Conservation (phyloP, 2,329 filamentous ascomycete genomes). For the Monilinia fructicola region DNA sequence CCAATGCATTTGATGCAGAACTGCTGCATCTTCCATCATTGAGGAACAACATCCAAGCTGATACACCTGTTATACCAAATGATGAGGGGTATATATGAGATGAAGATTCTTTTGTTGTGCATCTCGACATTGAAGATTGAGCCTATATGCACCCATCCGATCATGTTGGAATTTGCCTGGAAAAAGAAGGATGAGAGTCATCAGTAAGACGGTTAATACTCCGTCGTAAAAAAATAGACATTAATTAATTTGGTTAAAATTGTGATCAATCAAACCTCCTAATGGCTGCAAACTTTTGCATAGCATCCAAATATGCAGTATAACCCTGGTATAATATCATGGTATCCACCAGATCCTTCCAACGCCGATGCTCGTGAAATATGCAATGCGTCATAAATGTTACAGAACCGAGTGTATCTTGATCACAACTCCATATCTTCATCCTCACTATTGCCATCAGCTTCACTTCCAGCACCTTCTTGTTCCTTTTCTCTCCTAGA, state of each 20-base stretch:
- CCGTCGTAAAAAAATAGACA: background rate
- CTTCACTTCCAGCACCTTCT: conserved; percentile 57
- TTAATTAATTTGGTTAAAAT: background rate
- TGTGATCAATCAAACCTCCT: background rate
- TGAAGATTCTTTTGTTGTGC: background rate
- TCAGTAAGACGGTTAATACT: background rate
- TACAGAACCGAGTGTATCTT: conserved; percentile 6
- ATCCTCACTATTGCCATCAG: conserved; percentile 60
- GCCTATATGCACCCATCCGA: background rate
- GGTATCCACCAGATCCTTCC: background rate
- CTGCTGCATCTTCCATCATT: background rate
- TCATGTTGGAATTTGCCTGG: too few species aligned
- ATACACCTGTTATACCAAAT: background rate
- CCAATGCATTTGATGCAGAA: background rate
- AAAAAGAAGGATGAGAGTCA: background rate
- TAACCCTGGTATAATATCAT: conserved; percentile 16
- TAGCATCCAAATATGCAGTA: conserved; percentile 5
- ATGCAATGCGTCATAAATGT: background rate
- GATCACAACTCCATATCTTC: conserved; percentile 43
- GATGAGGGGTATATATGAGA: background rate
- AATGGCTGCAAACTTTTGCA: background rate
- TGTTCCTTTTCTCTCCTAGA: conserved; percentile 73
- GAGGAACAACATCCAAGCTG: background rate
- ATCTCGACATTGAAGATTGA: background rate
- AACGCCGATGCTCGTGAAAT: conserved; percentile 13